These are phyloP conservation scores for Cladosporium sp. DNA, from an alignment of 2,329 filamentous ascomycete species.

Conservation along the genomic window DNA sequence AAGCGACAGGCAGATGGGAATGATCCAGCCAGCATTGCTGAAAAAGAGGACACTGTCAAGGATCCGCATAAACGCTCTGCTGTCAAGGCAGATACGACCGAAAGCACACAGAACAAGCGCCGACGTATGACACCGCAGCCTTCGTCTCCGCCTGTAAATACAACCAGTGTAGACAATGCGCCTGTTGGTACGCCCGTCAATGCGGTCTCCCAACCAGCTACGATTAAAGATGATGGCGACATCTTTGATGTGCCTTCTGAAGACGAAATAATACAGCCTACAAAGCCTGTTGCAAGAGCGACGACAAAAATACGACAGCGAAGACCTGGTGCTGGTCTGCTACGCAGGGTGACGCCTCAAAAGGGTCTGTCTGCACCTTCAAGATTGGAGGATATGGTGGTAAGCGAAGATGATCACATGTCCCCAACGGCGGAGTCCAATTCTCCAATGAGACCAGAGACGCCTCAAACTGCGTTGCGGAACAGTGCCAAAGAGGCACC, in stretches of 20 bases:
- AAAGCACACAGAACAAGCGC: conserved; percentile 3
- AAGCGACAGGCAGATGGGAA: not conserved
- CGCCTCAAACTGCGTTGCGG: conserved; percentile 24
- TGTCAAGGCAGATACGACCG: not conserved
- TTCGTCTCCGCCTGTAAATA: not conserved
- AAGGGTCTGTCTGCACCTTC: conserved; percentile 36
- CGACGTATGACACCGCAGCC: conserved; percentile 18
- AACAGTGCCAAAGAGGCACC: not conserved
- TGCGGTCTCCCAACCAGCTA: not conserved
- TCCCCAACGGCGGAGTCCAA: conserved; percentile 21
- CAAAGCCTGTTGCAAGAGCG: not conserved
- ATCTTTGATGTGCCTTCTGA: conserved; percentile 30
- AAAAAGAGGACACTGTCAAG: not conserved
- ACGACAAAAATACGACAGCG: conserved; percentile 13
- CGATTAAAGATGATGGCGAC: conserved; percentile 16
- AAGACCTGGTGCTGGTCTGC: conserved; percentile 23
- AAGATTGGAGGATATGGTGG: conserved; percentile 35
- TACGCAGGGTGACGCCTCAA: conserved; percentile 25
- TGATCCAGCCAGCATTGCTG: not conserved
- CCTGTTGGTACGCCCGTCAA: not conserved
- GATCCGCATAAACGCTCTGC: conserved; percentile 11
- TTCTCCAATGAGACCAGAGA: conserved; percentile 26
- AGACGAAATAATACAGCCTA: conserved; percentile 20
- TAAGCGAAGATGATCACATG: conserved; percentile 24
- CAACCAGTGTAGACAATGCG: not conserved